Conservation (phyloP, 257 asterid genomes). For the Solanum virginianum region DNA sequence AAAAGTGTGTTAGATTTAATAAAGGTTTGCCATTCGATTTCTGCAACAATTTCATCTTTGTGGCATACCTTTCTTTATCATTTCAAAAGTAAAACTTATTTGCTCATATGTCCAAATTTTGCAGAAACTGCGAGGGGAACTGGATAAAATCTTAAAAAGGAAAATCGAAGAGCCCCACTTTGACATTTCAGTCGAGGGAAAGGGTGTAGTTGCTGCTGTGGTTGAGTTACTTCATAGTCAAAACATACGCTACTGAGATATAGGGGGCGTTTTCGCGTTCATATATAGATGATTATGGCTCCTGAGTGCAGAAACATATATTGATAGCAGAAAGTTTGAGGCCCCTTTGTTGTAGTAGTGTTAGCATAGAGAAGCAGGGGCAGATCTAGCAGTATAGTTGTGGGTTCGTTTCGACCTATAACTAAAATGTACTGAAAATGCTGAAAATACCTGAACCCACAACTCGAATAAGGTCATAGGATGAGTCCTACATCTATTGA, state of each 20-base stretch:
- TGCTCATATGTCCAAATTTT: neutral
- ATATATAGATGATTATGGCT: neutral
- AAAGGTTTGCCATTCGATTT: slow-evolving; percentile 20
- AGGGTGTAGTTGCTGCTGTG: slow-evolving; percentile 70
- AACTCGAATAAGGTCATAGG: neutral
- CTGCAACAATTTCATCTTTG: neutral
- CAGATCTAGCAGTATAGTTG: neutral
- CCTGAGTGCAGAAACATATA: neutral
- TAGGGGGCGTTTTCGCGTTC: neutral
- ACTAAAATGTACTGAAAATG: neutral
- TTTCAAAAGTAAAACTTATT: neutral
- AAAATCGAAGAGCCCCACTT: slow-evolving; percentile 74
- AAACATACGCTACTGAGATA: slow-evolving; percentile 24
- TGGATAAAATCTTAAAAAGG: slow-evolving; percentile 68
- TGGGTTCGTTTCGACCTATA: neutral
- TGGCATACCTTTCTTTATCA: no score
- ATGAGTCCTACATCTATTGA: neutral
- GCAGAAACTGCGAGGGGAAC: slow-evolving; percentile 85
- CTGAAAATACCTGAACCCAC: neutral
- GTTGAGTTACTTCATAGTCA: slow-evolving; percentile 71
- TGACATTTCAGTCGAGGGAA: slow-evolving; percentile 63
- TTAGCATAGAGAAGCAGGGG: neutral
- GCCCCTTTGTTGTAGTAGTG: neutral
- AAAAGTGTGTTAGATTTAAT: slow-evolving; percentile 66
- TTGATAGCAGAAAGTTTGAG: neutral